Evolutionary conservation across 106 monocot genomes (phyloP).

Genomic region (Phalaenopsis equestris): DNA sequence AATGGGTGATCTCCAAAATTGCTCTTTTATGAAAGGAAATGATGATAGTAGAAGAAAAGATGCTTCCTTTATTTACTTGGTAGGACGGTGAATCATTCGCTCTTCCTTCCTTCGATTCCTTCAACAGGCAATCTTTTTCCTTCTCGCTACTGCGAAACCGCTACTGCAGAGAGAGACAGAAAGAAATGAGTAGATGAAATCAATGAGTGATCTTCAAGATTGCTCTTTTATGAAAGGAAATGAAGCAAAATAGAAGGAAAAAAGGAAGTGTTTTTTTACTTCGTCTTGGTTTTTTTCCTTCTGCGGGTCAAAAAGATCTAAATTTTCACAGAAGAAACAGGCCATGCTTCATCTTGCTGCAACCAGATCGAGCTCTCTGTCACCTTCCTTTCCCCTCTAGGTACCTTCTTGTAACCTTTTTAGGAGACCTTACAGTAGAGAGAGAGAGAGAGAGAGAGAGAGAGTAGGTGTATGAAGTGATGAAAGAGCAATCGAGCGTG

Average conservation of each 20-base stretch:
- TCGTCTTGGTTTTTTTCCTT: not conserved
- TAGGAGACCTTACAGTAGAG: not conserved
- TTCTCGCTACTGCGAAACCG: not conserved
- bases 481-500: not conserved
- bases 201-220: not conserved
- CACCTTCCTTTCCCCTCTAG: not conserved
- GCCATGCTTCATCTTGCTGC: not conserved
- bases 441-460: constrained; percentile 4
- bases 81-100: not conserved
- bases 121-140: not conserved
- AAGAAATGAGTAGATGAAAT: not conserved
- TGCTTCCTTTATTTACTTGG: not conserved
- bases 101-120: no score
- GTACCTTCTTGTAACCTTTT: not conserved
- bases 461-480: not conserved
- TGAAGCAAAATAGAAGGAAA: not conserved
- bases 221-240: not conserved
- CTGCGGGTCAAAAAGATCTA: not conserved
- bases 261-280: not conserved
- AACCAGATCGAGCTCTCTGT: not conserved
- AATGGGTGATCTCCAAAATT: not conserved
- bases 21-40: not conserved
- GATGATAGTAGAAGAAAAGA: not conserved
- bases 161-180: not conserved
- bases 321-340: not conserved